Evolutionary conservation across 129 eudicot genomes (phyloP), one percentile per base, ranked within the genome.

Genomic region (Chrysanthemum makinoi): DNA sequence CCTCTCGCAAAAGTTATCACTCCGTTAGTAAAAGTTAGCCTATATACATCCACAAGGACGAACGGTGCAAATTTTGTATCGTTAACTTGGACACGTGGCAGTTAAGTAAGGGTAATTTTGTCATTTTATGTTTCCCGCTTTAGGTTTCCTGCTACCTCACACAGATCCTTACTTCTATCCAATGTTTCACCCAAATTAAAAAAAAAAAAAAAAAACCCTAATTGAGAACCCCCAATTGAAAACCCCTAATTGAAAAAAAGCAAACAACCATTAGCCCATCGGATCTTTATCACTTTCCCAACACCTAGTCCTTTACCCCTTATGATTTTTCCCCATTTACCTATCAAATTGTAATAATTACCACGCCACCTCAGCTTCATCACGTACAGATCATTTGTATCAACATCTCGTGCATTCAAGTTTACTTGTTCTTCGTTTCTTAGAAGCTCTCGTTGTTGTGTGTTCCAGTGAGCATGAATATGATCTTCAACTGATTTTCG

Each of bases 331-430:
- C 88, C 96, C 96, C 96, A 89, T 65, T 89, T 89, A 54, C 96
- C 93, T 14, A 89, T 82, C 15, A 89, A 82, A 68, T 89, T 82
- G 57, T 89, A 89, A 62, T 86, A 86, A 78, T 89, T 89, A 19
- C 92, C 96, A 66, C 89, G 86, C 96, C 92, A 89, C 83, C 86
- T 84, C 83, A 89, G 76, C 68, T 85, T 89, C 96, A 89, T 89
- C 64, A 78, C 81, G 64, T 89, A 87, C 65, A 78, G 68, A 11
- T 89, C 93, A 56, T 89, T 90, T 11, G 93, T 89, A 77, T 89
- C 96, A 18, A 76, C 83, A 80, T 89, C 96, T 30, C 88, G 80
- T 3, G 88, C 90, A 77, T 83, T 84, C 72, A 89, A 63, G 66
- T 85, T 74, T 47, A 89, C 88, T 59, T 86, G 93, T 72, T 89